Conservation (phyloP, 2,329 filamentous ascomycete species). For the Colletotrichum karsti region DNA sequence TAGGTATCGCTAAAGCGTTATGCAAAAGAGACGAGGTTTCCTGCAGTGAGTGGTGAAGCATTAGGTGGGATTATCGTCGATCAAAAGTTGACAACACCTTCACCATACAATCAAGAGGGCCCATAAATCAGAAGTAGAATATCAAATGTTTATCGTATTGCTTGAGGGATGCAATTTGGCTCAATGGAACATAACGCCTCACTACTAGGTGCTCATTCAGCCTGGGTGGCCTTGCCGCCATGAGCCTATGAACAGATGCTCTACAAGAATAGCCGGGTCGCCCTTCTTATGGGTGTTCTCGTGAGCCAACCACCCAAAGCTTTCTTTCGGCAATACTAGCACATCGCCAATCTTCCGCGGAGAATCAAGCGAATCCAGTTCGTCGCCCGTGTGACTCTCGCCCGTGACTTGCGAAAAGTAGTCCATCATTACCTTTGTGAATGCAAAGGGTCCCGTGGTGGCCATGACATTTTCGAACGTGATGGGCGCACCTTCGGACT, state of each 20-base stretch:
- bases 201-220: neutral
- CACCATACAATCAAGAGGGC: no score
- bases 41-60: no score
- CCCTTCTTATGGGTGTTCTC: conserved; percentile 21
- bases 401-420: conserved; percentile 37
- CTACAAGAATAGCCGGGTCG: conserved; percentile 28
- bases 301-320: conserved; percentile 32
- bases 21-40: no score
- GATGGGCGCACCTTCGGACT: conserved; percentile 20
- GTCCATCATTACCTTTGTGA: conserved; percentile 41
- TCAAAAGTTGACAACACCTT: no score
- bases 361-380: conserved; percentile 37
- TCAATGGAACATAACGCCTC: no score
- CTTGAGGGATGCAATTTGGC: no score
- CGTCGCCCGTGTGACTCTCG: conserved; percentile 37
- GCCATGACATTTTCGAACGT: conserved; percentile 41
- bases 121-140: no score
- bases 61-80: no score
- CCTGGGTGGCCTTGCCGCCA: conserved; percentile 31
- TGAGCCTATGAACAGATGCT: conserved; percentile 33
- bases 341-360: conserved; percentile 42
- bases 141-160: no score
- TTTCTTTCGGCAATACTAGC: conserved; percentile 40
- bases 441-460: conserved; percentile 40
- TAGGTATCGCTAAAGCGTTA: no score